Evolutionary conservation across 106 monocot genomes (phyloP).

Genomic region (Platanthera zijinensis): DNA sequence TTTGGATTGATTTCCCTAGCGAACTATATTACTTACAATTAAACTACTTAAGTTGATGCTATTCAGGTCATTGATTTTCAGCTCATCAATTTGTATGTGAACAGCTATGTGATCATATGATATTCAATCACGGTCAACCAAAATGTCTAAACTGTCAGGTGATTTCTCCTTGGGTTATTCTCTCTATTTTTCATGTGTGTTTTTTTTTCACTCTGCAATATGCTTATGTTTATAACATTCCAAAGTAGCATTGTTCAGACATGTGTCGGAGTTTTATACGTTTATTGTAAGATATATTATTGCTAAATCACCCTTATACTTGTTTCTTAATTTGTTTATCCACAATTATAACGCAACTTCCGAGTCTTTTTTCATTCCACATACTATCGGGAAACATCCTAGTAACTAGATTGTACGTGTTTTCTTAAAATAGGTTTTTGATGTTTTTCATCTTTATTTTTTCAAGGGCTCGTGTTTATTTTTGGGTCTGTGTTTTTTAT

Average conservation of each 20-base stretch:
- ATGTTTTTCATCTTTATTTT: not conserved
- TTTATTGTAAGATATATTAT: not conserved
- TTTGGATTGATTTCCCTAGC: not conserved
- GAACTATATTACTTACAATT: slow-evolving; percentile 11
- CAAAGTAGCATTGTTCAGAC: not conserved
- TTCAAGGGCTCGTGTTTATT: not conserved
- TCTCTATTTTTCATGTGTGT: not conserved
- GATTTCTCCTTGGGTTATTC: not conserved
- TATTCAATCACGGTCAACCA: slow-evolving; percentile 93
- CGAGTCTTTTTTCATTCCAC: not conserved
- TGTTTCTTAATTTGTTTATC: not conserved
- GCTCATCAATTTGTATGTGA: slow-evolving; percentile 31
- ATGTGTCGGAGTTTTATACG: not conserved
- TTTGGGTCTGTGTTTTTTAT: not conserved
- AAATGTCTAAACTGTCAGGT: slow-evolving; percentile 83
- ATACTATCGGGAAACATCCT: not conserved
- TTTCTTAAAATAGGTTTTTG: not conserved
- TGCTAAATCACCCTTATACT: not conserved
- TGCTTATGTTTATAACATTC: not conserved
- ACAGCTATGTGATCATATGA: slow-evolving; percentile 85
- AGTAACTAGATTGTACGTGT: not conserved
- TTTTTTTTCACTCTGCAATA: not conserved
- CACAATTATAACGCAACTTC: not conserved
- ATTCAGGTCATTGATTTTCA: slow-evolving; percentile 26
- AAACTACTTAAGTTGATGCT: slow-evolving; percentile 18